A percentile compares a stretch with the other conserved stretches of the same genome.
Evolutionary conservation across 345 rosid genomes (phyloP).

Genomic region (Bretschneidera sinensis): DNA sequence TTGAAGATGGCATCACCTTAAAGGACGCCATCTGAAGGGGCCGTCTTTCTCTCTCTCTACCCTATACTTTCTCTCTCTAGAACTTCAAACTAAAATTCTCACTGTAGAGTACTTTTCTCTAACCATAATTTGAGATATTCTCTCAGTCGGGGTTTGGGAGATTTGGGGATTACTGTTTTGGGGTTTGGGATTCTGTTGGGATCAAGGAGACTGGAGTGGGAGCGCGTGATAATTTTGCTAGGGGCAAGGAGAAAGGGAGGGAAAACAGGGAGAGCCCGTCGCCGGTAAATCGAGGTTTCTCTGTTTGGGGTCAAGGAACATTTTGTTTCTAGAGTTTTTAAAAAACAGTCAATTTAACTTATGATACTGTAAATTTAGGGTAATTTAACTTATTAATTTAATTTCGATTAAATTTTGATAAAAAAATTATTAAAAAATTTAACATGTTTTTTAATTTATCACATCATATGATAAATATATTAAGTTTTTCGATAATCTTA

Average conservation of each 20-base stretch:
- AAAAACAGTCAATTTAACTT: no score
- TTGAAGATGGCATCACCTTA: slow-evolving; percentile 59
- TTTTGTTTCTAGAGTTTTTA: no score
- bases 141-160: slow-evolving; percentile 12
- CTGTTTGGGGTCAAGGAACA: no score
- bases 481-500: no score
- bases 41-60: neutral
- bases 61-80: neutral
- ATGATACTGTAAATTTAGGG: no score
- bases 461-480: no score
- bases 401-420: no score
- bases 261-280: neutral
- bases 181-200: slow-evolving; percentile 33
- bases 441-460: no score
- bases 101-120: neutral
- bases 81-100: slow-evolving; percentile 23
- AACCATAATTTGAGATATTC: neutral
- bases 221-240: slow-evolving; percentile 11
- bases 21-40: slow-evolving; percentile 57
- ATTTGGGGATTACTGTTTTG: slow-evolving; percentile 5
- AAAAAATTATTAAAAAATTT: no score
- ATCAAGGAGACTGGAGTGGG: slow-evolving; percentile 21
- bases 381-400: no score
- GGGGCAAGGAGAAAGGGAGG: neutral
- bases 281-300: neutral